Base-by-base conservation (phyloP, 2,329 filamentous ascomycete species). In the Zymoseptoria brevis region DNA sequence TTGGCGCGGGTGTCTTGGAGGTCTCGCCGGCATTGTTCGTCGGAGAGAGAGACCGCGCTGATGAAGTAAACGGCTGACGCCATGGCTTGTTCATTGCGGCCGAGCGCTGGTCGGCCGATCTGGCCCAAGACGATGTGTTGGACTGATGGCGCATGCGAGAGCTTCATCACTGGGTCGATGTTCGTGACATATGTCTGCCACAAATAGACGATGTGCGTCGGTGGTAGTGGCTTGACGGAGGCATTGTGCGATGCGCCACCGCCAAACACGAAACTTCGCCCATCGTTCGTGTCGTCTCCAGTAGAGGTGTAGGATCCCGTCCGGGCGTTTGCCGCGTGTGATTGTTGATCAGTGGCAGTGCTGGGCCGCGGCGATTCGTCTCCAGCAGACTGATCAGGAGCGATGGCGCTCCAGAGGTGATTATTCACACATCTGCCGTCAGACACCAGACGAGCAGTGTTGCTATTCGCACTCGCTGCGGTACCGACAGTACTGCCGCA, bases 111-210 rank as follows among this genome's bases (percentile, higher is more conserved):
- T 50, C 77, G 79, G 11, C 76, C 74, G 19, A 86, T 75, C 61
- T 83, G 80, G 16, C 79, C 85, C 59, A 88, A 82, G 45, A 87
- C 79, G 7, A 91, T 76, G 52, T 82, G 80, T 67, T 90, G 85
- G 3, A 90, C 72, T 0, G 85, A 85, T 0, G 88, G 88, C 1
- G 87, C 81, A 69, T 93, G 89, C 22, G 90, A 84, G 52, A 85
- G 68, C 69, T 91, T 92, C 64, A 84, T 83, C 52, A 90, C 71
- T 0, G 88, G 88, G 66, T 92, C 88, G 57, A 92, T 84, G 61
- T 89, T 85, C 54, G 89, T 84, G 5, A 90, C 75, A 64, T 87
- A 91, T 8, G 84, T 77, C 69, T 90, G 86, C 89, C 89, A 93
- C 4, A 93, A 78, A 55, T 81, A 80, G 67, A 89, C 85, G 24